Percentiles rank a stretch among this genome's conserved stretches.
These are phyloP conservation scores for Piper betle DNA, from an alignment of 164 flowering plant genomes.

Conservation along the genomic window DNA sequence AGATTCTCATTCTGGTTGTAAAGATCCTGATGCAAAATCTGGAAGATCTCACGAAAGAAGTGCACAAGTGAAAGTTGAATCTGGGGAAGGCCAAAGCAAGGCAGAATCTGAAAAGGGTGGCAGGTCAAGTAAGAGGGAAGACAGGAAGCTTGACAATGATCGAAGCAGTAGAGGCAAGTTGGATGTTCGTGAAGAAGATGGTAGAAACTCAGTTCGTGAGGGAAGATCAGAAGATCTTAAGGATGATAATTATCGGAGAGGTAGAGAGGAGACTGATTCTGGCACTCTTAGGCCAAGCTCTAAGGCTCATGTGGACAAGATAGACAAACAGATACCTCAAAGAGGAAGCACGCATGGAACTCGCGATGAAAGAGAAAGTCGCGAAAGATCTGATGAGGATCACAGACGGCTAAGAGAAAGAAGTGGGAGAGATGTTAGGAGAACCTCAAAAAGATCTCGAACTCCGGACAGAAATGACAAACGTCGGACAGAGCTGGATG, in stretches of 20 bases:
- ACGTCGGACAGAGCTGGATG: constrained; percentile 45
- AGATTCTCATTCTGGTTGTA: constrained; percentile 35
- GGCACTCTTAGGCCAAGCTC: constrained; percentile 12
- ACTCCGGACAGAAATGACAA: constrained; percentile 61
- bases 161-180: constrained; percentile 36
- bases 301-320: constrained; percentile 31
- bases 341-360: constrained; percentile 22
- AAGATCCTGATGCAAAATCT: constrained; percentile 38
- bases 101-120: constrained; percentile 43
- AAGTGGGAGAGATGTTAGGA: constrained; percentile 37
- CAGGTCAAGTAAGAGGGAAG: constrained; percentile 44
- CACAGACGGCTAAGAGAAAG: constrained; percentile 34
- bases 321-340: constrained; percentile 44
- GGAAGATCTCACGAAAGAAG: constrained; percentile 41
- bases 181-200: constrained; percentile 47
- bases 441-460: constrained; percentile 34
- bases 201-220: constrained; percentile 29
- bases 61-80: constrained; percentile 25
- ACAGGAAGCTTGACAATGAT: constrained; percentile 44
- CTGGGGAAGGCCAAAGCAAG: constrained; percentile 32
- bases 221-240: constrained; percentile 24
- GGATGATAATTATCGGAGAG: constrained; percentile 20
- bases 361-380: constrained; percentile 31
- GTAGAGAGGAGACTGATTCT: constrained; percentile 17
- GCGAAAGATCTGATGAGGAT: constrained; percentile 53